Conservation (phyloP, 495 filamentous ascomycete genomes). For the Aspergillus conjunctus region DNA sequence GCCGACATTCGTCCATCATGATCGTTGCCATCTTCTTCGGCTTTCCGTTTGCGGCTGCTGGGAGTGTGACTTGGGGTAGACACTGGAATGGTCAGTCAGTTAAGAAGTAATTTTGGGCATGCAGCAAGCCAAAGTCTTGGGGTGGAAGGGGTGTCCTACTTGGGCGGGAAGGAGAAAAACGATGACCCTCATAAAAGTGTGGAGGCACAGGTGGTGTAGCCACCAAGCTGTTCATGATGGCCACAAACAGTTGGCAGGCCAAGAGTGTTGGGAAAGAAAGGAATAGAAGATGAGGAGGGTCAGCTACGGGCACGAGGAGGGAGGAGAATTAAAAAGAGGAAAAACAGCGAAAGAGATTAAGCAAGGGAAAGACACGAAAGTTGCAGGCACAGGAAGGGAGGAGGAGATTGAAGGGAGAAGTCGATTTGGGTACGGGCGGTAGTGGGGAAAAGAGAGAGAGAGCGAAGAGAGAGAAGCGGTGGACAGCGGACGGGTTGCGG, state of each 20-base stretch:
- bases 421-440: slow-evolving; percentile 4
- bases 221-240: slow-evolving; percentile 65
- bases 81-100: slow-evolving; percentile 46
- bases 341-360: slow-evolving; percentile 17
- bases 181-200: slow-evolving; percentile 71
- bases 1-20: slow-evolving; percentile 82
- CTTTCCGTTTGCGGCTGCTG: slow-evolving; percentile 79
- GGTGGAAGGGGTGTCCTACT: slow-evolving; percentile 49
- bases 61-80: slow-evolving; percentile 55
- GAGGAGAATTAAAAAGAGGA: slow-evolving; percentile 15
- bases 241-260: slow-evolving; percentile 41
- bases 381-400: slow-evolving; percentile 28
- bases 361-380: slow-evolving; percentile 32
- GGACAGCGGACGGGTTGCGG: slow-evolving; percentile 43
- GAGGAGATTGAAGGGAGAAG: slow-evolving; percentile 28
- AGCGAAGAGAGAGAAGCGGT: slow-evolving; percentile 48
- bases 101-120: slow-evolving; percentile 2
- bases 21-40: slow-evolving; percentile 71
- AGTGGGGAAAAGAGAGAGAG: slow-evolving; percentile 39
- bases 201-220: slow-evolving; percentile 70
- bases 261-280: slow-evolving; percentile 21
- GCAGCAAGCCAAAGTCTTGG: neutral
- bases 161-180: slow-evolving; percentile 69
- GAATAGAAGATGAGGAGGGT: slow-evolving; percentile 23
- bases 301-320: slow-evolving; percentile 22